Base-by-base conservation (phyloP, 2,329 filamentous ascomycete species). In the Fulvia fulva region DNA sequence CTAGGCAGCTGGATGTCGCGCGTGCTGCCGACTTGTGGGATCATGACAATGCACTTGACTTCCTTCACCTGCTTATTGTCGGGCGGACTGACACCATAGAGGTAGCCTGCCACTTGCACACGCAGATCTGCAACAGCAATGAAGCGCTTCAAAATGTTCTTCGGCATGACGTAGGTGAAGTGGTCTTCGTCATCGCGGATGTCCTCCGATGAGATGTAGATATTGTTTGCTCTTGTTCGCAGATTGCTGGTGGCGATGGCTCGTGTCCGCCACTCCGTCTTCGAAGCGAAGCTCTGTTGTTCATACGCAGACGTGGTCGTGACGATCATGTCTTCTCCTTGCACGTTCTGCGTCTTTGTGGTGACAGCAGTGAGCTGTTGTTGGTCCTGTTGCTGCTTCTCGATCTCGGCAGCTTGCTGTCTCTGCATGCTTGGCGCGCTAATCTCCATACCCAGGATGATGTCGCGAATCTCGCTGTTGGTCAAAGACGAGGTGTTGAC, bases 371-470 rank as follows among this genome's bases (percentile, higher is more conserved):
- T 99, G 68, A 99, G 83, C 73, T 99, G 94, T 71, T 91, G 88
- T 75, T 97, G 91, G 73, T 99, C 94, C 73, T 97, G 88, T 74
- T 97, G 91, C 76, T 97, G 94, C 82, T 97, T 97, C 80, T 99
- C 95, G 67, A 99, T 96, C 75, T 99, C 94, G 60, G 94, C 93
- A 19, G 94, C 94, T 76, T 97, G 94, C 76, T 99, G 95, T 71
- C 95, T 87, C 78, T 99, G 94, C 87, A 99, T 89, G 1, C 93
- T 97, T 23, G 94, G 94, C 26, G 94, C 95, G 59, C 91, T 96
- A 59, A 99, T 99, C 74, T 99, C 95, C 95, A 99, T 99, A 83
- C 94, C 94, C 63, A 99, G 78, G 68, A 99, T 99, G 69, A 99
- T 97, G 71, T 99, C 94, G 68, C 94, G 87, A 52, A 99, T 94